Evolutionary conservation across 179 eudicot genomes (phyloP), one percentile per base, ranked within the genome.

Genomic region (Spinacia oleracea): DNA sequence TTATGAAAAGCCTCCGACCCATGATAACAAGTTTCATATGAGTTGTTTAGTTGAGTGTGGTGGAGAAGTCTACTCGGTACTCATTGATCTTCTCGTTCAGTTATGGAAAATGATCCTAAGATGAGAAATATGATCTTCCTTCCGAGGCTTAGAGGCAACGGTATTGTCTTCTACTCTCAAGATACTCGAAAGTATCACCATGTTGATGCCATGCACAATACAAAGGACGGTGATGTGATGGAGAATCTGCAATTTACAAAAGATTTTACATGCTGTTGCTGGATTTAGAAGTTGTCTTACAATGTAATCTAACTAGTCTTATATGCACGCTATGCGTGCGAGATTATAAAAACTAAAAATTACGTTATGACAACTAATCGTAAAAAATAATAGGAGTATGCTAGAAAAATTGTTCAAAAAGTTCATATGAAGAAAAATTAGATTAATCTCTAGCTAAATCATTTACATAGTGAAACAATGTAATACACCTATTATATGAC

Each of bases 41-140:
- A 8, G 66, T 29, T 62, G 74, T 65, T 70, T 79, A 38, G 64
- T 73, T 38, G 65, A 74, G n/a, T 72, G 76, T 20, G 40, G 23
- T 29, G 65, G 60, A 38, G n/a, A 64, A 6, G 29, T 79, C 6
- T 38, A 64, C 3, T 65, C 82, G 0, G 73, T 79, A 43, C 27
- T 79, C 20, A 55, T 79, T 7, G 68, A 7, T 69, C 75, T 18
- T 42, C 76, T 15, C 18, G 21, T 31, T 70, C 76, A 12, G 35
- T 60, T 20, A 6, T 43, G 11, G 15, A 62, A 16, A 31, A 3
- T 10, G 76, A 71, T 31, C 8, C 25, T 9, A 45, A 23, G 71
- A 32, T 78, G 76, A 71, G 68, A 18, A 64, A 78, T 40, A 46
- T 59, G 75, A 59, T 78, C 23, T 78, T 58, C n/a, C 48, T 78